These are phyloP conservation scores for Teunomyces panamensis DNA, from an alignment of 805 yeast species.

Conservation along the genomic window DNA sequence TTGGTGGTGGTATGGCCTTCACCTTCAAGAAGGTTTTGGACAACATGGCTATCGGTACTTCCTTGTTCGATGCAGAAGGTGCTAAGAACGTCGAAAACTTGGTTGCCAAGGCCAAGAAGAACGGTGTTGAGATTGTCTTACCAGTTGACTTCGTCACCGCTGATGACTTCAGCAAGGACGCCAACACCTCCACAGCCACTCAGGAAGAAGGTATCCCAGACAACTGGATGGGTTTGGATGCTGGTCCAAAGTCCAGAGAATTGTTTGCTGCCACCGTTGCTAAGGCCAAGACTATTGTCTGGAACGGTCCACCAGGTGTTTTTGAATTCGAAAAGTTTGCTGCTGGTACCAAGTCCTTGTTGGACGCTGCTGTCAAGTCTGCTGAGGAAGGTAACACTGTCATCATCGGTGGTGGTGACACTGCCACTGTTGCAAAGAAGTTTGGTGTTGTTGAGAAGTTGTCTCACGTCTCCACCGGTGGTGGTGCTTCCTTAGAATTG, in stretches of 20 bases:
- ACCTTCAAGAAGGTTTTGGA: conserved; percentile 94
- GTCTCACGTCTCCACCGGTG: conserved; percentile 98
- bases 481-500: conserved; percentile 99
- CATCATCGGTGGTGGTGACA: conserved; percentile 99
- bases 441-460: conserved; percentile 94
- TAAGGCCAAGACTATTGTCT: conserved; percentile 94
- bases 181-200: conserved; percentile 78
- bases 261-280: conserved; percentile 80
- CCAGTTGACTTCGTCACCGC: conserved; percentile 97
- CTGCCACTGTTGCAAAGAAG: conserved; percentile 99
- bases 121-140: conserved; percentile 87
- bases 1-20: conserved; percentile 99
- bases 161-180: conserved; percentile 90
- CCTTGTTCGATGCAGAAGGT: conserved; percentile 91
- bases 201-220: conserved; percentile 92
- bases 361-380: conserved; percentile 84
- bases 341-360: conserved; percentile 84
- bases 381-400: conserved; percentile 88
- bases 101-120: conserved; percentile 93
- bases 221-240: conserved; percentile 93
- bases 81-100: conserved; percentile 91
- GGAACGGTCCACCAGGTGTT: conserved; percentile 99
- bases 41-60: conserved; percentile 83
- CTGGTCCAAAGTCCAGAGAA: conserved; percentile 85
- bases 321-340: conserved; percentile 95